Base-by-base conservation (phyloP, 371 early-diverging fungal species). In the Dinochytrium kinnereticum region DNA sequence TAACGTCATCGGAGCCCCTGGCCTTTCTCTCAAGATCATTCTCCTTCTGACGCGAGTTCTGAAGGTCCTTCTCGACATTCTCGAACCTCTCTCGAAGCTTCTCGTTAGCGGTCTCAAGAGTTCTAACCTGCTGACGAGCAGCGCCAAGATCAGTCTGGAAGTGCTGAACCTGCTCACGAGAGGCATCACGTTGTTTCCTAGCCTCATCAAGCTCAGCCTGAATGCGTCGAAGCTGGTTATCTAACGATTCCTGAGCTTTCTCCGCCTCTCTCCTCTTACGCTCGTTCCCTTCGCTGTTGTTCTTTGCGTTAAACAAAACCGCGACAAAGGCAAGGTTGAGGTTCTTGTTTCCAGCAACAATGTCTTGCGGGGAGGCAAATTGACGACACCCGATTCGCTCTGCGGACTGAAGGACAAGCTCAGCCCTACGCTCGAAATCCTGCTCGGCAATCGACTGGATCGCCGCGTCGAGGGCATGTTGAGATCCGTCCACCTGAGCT, bases 261-360 rank as follows among this genome's bases (percentile, higher is more conserved):
- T 76, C 77, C 24, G 71, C 38, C 10, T 68, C 33, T 31, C 70
- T 37, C 26, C 64, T 51, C 1, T 70, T 33, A 2, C 51, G 53
- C 28, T 64, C 26, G 19, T 33, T 33, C 10, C 64, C 50, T 37
- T 73, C 70, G 10, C 69, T 64, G 24, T 64, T 61, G 26, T 72
- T 69, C 30, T 68, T 64, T 0, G 74, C 66, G 61, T 77, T 77
- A 51, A 79, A 80, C 33, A 81, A 55, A 10, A 75, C 77, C 19
- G 81, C 81, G 2, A 81, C 75, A 68, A 82, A 82, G 1, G 79
- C 81, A 7, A 82, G 51, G 70, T 82, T 82, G 33, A 80, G 55
- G 64, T 80, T 76, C 70, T 78, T 78, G 72, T 76, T 82, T 19
- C 82, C 82, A 24, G 49, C 71, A 17, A 80, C 80, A 50, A 82